Percentiles rank a stretch among this genome's conserved stretches.
Conservation (phyloP, 129 eudicot species). For the Pseudognaphalium luteoalbum region DNA sequence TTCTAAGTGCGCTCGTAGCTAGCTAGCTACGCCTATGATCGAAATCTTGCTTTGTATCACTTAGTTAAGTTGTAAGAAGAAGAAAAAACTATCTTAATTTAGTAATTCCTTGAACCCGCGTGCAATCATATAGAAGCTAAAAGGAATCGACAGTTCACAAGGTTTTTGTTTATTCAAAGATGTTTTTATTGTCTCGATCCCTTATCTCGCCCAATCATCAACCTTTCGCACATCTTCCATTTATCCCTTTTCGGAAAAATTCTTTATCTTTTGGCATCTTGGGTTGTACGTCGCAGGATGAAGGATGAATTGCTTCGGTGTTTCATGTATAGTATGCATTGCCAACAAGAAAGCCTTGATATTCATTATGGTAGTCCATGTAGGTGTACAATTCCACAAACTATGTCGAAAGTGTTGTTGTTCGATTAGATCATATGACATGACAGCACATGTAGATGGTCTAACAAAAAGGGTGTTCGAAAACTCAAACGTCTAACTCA, state of each 20-base stretch:
- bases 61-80: conserved; percentile 28
- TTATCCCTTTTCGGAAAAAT: conserved; percentile 25
- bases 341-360: conserved; percentile 24
- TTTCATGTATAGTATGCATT: conserved; percentile 11
- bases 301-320: conserved; percentile 20
- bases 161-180: conserved; percentile 28
- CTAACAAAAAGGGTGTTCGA: conserved; percentile 5
- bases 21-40: conserved; percentile 22
- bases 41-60: conserved; percentile 30
- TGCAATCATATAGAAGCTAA: conserved; percentile 18
- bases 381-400: conserved; percentile 18
- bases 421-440: conserved; percentile 1
- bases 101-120: conserved; percentile 30
- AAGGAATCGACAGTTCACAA: conserved; percentile 35
- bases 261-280: conserved; percentile 30
- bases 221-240: conserved; percentile 33
- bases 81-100: conserved; percentile 32
- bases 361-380: conserved; percentile 6
- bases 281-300: conserved; percentile 22
- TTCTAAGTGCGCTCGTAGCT: conserved; percentile 18
- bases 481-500: conserved; percentile 13
- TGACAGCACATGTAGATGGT: conserved; percentile 25
- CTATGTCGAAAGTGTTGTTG: conserved; percentile 1
- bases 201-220: conserved; percentile 15
- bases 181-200: conserved; percentile 33